These are phyloP conservation scores for Microsporum canis DNA, from an alignment of 2,329 filamentous ascomycete species.

Conservation along the genomic window DNA sequence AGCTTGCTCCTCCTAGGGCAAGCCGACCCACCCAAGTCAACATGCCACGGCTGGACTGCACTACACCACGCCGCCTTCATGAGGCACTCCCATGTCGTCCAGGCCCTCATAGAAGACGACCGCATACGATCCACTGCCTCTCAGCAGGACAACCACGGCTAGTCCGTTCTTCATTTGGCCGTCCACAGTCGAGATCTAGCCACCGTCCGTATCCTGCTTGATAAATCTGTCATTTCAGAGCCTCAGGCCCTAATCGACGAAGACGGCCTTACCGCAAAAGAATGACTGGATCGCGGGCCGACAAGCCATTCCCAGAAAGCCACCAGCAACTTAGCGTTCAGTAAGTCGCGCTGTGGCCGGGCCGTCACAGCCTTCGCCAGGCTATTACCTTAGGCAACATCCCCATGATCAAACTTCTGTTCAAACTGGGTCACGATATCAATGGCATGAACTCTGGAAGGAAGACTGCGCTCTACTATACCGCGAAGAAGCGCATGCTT, in stretches of 20 bases:
- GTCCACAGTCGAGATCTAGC: constrained; percentile 20
- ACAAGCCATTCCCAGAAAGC: not conserved
- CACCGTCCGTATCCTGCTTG: not conserved
- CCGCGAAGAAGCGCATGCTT: not conserved
- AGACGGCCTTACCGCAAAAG: not conserved
- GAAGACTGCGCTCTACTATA: not conserved
- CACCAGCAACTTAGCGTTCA: not conserved
- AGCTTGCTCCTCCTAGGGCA: constrained; percentile 16
- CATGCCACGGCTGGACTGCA: constrained; percentile 29
- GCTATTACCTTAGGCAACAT: not conserved
- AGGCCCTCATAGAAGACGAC: not conserved
- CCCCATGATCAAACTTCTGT: not conserved
- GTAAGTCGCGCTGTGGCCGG: not conserved
- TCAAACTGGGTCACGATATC: not conserved
- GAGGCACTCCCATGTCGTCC: not conserved
- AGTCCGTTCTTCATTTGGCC: constrained; percentile 89
- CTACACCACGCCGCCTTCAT: constrained; percentile 9
- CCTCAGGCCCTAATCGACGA: not conserved
- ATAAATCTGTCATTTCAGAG: not conserved
- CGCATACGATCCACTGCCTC: constrained; percentile 44
- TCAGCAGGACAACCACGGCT: constrained; percentile 78
- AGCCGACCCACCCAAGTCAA: constrained; percentile 24
- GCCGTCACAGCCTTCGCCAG: not conserved
- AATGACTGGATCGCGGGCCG: not conserved
- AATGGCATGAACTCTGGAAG: not conserved